Conservation (phyloP, 495 filamentous ascomycete species). For the Podospora sp. region DNA sequence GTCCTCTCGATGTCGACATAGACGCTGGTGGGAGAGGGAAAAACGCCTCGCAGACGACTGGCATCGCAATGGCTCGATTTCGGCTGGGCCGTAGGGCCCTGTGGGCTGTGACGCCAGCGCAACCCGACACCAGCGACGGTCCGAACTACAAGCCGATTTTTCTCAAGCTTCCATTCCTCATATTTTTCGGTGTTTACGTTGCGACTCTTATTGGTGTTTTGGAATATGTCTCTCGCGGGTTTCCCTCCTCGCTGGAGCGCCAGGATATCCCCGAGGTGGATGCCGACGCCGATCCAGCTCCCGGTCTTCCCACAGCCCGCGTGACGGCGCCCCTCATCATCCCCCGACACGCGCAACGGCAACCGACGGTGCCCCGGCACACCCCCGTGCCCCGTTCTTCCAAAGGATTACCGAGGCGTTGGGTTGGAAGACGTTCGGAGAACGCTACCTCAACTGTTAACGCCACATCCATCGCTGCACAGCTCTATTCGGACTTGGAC, state of each 20-base stretch:
- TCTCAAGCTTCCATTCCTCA: background rate
- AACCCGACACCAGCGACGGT: background rate
- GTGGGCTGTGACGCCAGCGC: background rate
- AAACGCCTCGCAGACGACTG: background rate
- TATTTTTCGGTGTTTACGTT: background rate
- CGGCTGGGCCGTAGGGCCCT: background rate
- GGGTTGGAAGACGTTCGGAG: background rate
- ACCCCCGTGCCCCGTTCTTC: background rate
- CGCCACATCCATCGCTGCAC: background rate
- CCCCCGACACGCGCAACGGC: background rate
- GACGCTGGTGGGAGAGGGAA: background rate
- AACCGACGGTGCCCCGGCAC: background rate
- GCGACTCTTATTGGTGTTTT: background rate
- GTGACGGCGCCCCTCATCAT: background rate
- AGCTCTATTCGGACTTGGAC: background rate
- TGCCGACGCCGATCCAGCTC: background rate
- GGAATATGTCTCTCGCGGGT: background rate
- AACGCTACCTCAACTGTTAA: background rate
- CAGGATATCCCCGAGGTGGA: background rate
- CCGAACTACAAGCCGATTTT: background rate
- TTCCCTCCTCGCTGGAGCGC: background rate
- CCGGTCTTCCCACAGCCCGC: background rate
- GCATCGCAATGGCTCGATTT: background rate
- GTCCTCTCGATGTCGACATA: background rate
- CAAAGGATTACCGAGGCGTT: background rate